Evolutionary conservation across 352 stramenopile genomes (phyloP).

Genomic region (Pythium sukuiense): DNA sequence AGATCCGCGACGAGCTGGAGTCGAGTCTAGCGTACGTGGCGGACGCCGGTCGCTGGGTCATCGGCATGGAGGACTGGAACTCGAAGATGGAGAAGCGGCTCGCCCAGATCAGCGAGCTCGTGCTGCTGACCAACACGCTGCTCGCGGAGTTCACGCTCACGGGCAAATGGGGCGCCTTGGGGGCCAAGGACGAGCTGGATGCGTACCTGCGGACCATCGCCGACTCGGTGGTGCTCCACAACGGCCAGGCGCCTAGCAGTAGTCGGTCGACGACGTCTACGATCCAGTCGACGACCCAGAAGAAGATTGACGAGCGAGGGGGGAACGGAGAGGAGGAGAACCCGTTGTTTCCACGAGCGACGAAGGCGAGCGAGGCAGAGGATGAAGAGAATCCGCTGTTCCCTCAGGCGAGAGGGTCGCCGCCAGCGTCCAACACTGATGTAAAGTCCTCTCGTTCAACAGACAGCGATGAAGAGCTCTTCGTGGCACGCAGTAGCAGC

Average conservation of each 20-base stretch:
- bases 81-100: slow-evolving; percentile 86
- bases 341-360: slow-evolving; percentile 6
- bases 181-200: slow-evolving; percentile 57
- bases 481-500: slow-evolving; percentile 5
- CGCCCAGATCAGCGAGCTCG: slow-evolving; percentile 80
- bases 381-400: not conserved
- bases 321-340: not conserved
- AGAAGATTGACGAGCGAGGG: not conserved
- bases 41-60: slow-evolving; percentile 64
- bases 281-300: not conserved
- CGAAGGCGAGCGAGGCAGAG: not conserved
- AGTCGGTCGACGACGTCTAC: not conserved
- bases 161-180: slow-evolving; percentile 51
- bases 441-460: not conserved
- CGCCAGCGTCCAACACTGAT: not conserved
- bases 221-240: slow-evolving; percentile 63
- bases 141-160: slow-evolving; percentile 74
- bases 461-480: slow-evolving; percentile 4
- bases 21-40: slow-evolving; percentile 38
- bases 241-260: slow-evolving; percentile 18
- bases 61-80: slow-evolving; percentile 85
- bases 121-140: slow-evolving; percentile 72
- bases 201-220: slow-evolving; percentile 67
- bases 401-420: not conserved
- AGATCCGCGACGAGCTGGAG: slow-evolving; percentile 83